Evolutionary conservation across 2,329 filamentous ascomycete species (phyloP).

Genomic region (Colletotrichum scovillei): DNA sequence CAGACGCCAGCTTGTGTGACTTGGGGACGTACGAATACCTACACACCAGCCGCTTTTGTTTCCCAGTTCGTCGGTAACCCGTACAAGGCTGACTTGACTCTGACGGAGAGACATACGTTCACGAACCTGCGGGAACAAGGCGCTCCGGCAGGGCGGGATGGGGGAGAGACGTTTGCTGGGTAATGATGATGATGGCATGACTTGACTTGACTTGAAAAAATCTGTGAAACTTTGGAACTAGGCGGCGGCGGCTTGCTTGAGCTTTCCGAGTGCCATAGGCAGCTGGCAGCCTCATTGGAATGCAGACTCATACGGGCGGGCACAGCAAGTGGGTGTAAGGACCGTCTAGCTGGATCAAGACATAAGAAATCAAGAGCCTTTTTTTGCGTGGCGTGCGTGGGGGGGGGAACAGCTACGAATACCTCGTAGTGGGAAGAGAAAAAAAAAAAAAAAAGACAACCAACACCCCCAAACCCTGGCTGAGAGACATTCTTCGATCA

Average conservation of each 20-base stretch:
- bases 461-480: neutral
- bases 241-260: neutral
- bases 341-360: conserved; percentile 24
- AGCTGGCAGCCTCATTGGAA: neutral
- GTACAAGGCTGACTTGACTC: neutral
- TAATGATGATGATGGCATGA: neutral
- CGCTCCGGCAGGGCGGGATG: conserved; percentile 10
- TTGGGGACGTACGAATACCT: neutral
- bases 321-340: neutral
- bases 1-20: neutral
- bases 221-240: neutral
- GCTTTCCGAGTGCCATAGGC: neutral
- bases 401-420: neutral
- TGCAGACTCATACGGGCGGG: neutral
- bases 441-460: neutral
- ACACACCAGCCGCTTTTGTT: neutral
- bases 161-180: neutral
- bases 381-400: neutral
- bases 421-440: neutral
- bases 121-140: neutral
- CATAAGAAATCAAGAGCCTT: neutral
- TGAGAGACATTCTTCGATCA: neutral
- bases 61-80: neutral
- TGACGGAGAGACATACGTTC: conserved; percentile 4
- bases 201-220: neutral